Evolutionary conservation across 306 rosid genomes (phyloP), one percentile per base, ranked within the genome.

Genomic region (Inga oerstediana): DNA sequence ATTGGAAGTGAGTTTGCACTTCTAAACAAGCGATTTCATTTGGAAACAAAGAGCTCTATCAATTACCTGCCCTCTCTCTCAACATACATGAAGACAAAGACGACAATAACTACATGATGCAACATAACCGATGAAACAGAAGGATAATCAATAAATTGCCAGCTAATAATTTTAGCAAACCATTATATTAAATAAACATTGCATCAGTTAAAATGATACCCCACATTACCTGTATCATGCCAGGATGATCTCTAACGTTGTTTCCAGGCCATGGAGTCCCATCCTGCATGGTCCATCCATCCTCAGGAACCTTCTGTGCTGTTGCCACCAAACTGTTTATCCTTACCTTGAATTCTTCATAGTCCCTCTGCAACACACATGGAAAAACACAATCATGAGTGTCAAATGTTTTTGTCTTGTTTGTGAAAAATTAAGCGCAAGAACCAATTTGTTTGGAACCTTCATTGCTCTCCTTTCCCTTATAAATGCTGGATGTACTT

Each of bases 261-360:
- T 91, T 93, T 76, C 97, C 96, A 8, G 94, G 97, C 97, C 97
- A 93, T 5, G 92, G 96, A 54, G 94, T 90, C 75, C 96, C 97
- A 79, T 93, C 97, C 81, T 91, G 94, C 97, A 93, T 91, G 69
- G 96, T 90, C 97, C 97, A 93, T 68, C 97, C 97, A 20, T 91
- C 97, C 78, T 93, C 97, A 0, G 96, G 96, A 84, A 91, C 93
- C 79, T 91, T 93, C 79, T 88, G 97, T 44, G 97, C 88, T 17
- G 87, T 90, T 44, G 92, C 91, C 66, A 91, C 97, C 83, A 93
- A 78, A 15, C 89, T 84, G 85, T 93, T 93, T 74, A 93, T 87
- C 71, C 91, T 81, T 74, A 93, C 94, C 85, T 93, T 93, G 81
- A 93, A 93, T 37, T 91, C 92, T 85, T 91, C 96, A 45, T 93